Base-by-base conservation (phyloP, 768 basidiomycete species). In the Megacollybia marginata region DNA sequence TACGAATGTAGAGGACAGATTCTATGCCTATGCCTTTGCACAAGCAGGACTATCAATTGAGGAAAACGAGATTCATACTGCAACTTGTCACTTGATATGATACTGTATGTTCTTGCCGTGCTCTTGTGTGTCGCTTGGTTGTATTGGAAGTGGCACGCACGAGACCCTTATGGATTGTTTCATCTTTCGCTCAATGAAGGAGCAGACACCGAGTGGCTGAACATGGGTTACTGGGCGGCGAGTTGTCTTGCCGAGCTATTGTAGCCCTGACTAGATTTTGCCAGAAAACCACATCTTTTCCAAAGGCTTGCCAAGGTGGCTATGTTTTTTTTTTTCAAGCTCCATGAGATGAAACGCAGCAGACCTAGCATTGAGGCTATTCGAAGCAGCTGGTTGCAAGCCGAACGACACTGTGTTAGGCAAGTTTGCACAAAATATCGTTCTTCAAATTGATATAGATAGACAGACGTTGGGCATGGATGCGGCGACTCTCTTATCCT, bases 201-300 rank as follows among this genome's bases (percentile, higher is more conserved):
- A 20, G 65, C 74, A 18, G 65, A 63, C 15, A 83, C 82, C 1
- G 81, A 85, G 62, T 85, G 83, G 84, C 62, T 85, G 33, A 85
- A 85, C 62, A 80, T 84, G 78, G 83, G 83, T 4, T 81, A 70
- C 52, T 85, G 82, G 83, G 74, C 75, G 73, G 83, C 80, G 34
- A 42, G 66, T 57, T 13, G 34, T 46, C 23, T 16, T 38, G 48
- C 32, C 38, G 28, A 36, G 44, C 18, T 9, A 34, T n/a, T n/a
- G n/a, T 31, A 20, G 16, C 13, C 40, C 13, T 23, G n/a, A 5
- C 44, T 16, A 20, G 11, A 33, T 4, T 18, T 28, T 31, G 36
- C 16, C 50, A 82, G 79, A 61, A 77, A 48, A 73, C 76, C 2
- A 47, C 58, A 49, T 50, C 60, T 13, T 85, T 85, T 54, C 80